Percentiles rank a stretch among this genome's conserved stretches.
phyloP scores from a whole-genome alignment of 768 basidiomycete species.

The Mycena olivaceomarginata region DNA sequence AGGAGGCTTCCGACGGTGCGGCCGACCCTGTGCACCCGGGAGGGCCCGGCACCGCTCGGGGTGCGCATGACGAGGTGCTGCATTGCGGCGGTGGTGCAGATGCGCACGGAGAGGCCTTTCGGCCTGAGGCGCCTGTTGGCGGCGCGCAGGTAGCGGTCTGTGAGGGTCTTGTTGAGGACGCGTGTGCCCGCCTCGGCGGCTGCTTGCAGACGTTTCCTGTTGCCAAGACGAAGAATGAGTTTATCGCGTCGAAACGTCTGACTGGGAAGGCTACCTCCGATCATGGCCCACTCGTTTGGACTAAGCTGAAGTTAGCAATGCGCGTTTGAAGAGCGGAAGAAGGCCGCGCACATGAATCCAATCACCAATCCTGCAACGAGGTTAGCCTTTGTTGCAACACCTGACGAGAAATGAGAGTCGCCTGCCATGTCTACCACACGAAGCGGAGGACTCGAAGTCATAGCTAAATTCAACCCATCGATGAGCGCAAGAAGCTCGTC shows the following conservation, averaged over 20 bases:
- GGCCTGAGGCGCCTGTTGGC: slow-evolving; percentile 48
- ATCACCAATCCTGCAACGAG: slow-evolving; percentile 33
- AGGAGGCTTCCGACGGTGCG: slow-evolving; percentile 43
- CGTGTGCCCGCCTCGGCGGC: slow-evolving; percentile 46
- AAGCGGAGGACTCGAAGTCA: slow-evolving; percentile 49
- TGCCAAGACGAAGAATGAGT: too few species aligned
- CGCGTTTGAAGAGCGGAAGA: background rate
- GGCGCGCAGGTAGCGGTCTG: slow-evolving; percentile 49
- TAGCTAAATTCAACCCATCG: slow-evolving; percentile 50
- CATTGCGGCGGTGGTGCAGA: slow-evolving; percentile 51
- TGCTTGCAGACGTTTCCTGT: slow-evolving; percentile 38
- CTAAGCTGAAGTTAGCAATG: slow-evolving; percentile 3
- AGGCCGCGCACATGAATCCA: slow-evolving; percentile 46
- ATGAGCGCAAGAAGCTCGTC: slow-evolving; percentile 46
- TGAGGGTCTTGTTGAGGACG: slow-evolving; percentile 48
- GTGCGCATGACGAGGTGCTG: slow-evolving; percentile 41
- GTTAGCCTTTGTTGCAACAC: background rate
- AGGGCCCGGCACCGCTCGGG: slow-evolving; percentile 25
- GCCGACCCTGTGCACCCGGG: slow-evolving; percentile 42
- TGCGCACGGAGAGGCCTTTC: slow-evolving; percentile 47
- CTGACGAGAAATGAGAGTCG: background rate
- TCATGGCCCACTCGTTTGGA: slow-evolving; percentile 50
- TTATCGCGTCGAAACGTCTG: too few species aligned
- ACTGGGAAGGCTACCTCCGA: slow-evolving; percentile 7
- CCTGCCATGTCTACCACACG: slow-evolving; percentile 44